Evolutionary conservation across 306 rosid species (phyloP), one percentile per base, ranked within the genome.

Genomic region (Adenanthera pavonina): DNA sequence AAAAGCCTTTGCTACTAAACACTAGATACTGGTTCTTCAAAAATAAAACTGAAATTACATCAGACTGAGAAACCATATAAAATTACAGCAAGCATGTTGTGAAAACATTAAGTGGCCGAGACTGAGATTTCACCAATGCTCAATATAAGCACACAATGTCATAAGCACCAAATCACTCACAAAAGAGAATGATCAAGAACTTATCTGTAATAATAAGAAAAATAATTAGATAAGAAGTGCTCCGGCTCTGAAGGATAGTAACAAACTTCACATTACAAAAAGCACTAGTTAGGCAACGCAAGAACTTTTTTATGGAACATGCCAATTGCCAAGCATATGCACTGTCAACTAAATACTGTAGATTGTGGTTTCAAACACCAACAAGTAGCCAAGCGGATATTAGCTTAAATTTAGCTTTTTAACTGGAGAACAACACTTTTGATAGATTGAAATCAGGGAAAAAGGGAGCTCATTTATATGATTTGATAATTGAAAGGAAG

Each of bases 131-230:
- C 36, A 51, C 62, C 12, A n/a, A 36, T 30, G 15, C 33, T 33
- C 44, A 74, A 74, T 52, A 13, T 14, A 68, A 34, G 33, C 59
- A 20, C 41, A 19, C 8, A 15, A 14, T 43, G 44, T 5, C 38
- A 40, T 25, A 57, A 54, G 51, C 53, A 30, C 57, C 56, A 59
- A 75, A 75, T 41, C 70, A 44, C 70, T 44, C 36, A 2, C 66
- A 4, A 35, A 49, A 75, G 7, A 25, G 61, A 6, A 59, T 25
- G 44, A 75, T 46, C 5, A 60, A 75, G 14, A 75, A 12, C 34
- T 16, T n/a, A 20, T 34, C 47, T 3, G 33, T 34, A 51, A 17
- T 40, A 41, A 15, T 68, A n/a, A 68, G 52, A 43, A 34, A 72
- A 48, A 70, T 13, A 14, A 54, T 25, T 13, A 53, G 35, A 53